Evolutionary conservation across 2,329 filamentous ascomycete genomes (phyloP).

Genomic region (Mycogone perniciosa): DNA sequence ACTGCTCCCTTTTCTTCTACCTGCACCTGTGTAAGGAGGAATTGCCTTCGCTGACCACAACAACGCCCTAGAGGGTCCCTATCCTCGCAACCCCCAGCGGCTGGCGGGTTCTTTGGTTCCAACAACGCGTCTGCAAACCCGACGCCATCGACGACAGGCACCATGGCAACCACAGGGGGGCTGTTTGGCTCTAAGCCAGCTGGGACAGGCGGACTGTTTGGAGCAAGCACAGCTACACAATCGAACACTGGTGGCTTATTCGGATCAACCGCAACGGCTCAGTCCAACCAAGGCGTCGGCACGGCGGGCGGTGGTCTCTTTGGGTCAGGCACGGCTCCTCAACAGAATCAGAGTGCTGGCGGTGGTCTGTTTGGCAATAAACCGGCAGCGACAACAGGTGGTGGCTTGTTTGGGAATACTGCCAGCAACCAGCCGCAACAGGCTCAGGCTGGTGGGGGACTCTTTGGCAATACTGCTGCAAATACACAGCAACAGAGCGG

Average conservation of each 20-base stretch:
- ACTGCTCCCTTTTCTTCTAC: not conserved
- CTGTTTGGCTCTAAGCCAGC: conserved; percentile 29
- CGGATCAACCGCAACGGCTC: conserved; percentile 19
- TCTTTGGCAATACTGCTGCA: conserved; percentile 21
- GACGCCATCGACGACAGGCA: conserved; percentile 21
- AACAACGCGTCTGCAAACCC: conserved; percentile 22
- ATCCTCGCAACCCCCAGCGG: conserved; percentile 27
- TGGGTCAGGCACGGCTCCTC: conserved; percentile 7
- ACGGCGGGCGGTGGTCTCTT: conserved; percentile 10
- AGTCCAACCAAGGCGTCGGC: conserved; percentile 4
- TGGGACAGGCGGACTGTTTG: conserved; percentile 26
- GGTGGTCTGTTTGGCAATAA: conserved; percentile 18
- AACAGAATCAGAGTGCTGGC: not conserved
- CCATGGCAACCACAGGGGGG: conserved; percentile 32
- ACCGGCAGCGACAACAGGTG: conserved; percentile 15
- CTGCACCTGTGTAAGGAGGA: not conserved
- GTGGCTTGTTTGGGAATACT: conserved; percentile 28
- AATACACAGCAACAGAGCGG: conserved; percentile 17
- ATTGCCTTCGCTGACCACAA: conserved; percentile 4
- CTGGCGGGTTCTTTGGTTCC: conserved; percentile 33
- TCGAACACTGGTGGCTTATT: conserved; percentile 24
- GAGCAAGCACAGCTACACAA: conserved; percentile 19
- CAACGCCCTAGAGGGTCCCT: conserved; percentile 18
- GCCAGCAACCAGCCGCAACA: conserved; percentile 20
- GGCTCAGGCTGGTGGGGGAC: conserved; percentile 15